Evolutionary conservation across 805 yeast genomes (phyloP).

Genomic region (Candida berthetii): DNA sequence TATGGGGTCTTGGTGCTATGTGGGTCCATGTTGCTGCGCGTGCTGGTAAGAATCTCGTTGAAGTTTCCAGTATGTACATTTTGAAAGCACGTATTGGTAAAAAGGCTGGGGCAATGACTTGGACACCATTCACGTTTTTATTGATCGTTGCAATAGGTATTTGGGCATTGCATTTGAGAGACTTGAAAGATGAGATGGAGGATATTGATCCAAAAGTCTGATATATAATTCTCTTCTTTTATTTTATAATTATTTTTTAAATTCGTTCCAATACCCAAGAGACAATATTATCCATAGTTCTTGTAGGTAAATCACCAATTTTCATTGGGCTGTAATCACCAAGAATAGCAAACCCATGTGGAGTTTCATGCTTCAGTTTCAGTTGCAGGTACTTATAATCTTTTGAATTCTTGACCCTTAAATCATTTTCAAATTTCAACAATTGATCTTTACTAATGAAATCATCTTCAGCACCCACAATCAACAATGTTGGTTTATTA

Average conservation of each 20-base stretch:
- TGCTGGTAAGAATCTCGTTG: conserved; percentile 36
- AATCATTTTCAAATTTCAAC: conserved; percentile 5
- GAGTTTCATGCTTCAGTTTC: conserved; percentile 19
- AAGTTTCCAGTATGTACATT: conserved; percentile 44
- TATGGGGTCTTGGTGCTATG: conserved; percentile 66
- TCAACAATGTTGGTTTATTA: conserved; percentile 8
- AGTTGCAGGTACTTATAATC: conserved; percentile 11
- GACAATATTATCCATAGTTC: conserved; percentile 10
- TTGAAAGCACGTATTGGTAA: conserved; percentile 37
- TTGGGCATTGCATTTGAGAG: conserved; percentile 28
- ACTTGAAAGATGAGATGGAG: conserved; percentile 19
- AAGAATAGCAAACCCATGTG: conserved; percentile 35
- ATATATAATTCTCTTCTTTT: too few relatives aligned
- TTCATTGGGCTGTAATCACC: conserved; percentile 28
- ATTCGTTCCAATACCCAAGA: conserved; percentile 16
- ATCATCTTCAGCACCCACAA: conserved; percentile 13
- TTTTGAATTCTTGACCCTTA: conserved; percentile 4
- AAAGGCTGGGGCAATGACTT: conserved; percentile 51
- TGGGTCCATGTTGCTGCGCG: conserved; percentile 52
- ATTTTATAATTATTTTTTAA: background rate
- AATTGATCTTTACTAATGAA: conserved; percentile 11
- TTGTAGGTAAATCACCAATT: conserved; percentile 24
- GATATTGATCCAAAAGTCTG: conserved; percentile 17
- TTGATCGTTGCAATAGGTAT: conserved; percentile 32
- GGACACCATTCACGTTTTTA: conserved; percentile 52